Evolutionary conservation across 2,329 filamentous ascomycete genomes (phyloP), one percentile per base, ranked within the genome.

Genomic region (Clarireedia sp.): DNA sequence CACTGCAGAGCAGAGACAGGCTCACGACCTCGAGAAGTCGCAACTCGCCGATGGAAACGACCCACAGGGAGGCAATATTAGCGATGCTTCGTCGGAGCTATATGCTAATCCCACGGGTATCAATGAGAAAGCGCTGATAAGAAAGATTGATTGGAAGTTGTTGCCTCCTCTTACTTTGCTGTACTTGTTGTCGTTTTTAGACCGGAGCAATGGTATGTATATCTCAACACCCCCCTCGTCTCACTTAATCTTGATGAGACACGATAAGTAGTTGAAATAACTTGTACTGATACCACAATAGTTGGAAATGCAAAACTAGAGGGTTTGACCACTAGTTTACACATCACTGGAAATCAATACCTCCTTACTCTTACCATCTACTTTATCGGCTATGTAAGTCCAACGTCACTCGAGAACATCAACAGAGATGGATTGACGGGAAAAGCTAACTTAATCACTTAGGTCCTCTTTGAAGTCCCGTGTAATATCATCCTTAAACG

Each of bases 291-390:
- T 23, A 17, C 24, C 33, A 5, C 46, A 67, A 64, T 26, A 85
- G 78, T 82, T 19, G 79, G 78, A 23, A 83, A 83, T 59, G 80
- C 79, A 0, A 73, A 74, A 48, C 75, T 83, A 17, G 79, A 82
- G 59, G 79, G 79, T 26, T 72, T 83, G 47, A 67, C 77, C 0
- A 68, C 64, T 3, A 78, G 82, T 60, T 59, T 82, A 3, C 52
- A 75, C 46, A 81, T 81, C 70, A 76, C 77, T 24, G 81, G 78
- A 0, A 78, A 84, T 46, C 75, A 86, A 61, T 87, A 88, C 56
- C 72, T 87, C 1, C 83, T 79, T 0, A 81, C 82, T 1, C 65
- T 87, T 41, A 87, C 83, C 0, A 67, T 87, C 0, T 88, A 86
- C 67, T 88, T 88, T 63, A 71, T 82, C 41, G 78, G 78, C 44